Conservation (phyloP, 306 rosid species). For the Castanea mollissima region DNA sequence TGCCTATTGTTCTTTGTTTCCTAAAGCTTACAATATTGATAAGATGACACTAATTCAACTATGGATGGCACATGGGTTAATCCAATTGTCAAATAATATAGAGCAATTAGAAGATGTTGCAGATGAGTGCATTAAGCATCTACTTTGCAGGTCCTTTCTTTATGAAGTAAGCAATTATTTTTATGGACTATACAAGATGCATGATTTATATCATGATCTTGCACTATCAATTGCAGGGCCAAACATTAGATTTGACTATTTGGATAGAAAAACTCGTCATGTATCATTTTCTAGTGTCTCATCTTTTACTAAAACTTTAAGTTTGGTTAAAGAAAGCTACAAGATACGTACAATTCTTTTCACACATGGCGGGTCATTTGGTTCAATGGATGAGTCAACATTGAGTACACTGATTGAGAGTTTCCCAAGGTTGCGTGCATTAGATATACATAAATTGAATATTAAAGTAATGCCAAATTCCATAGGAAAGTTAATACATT, state of each 20-base stretch:
- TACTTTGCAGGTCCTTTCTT: constrained; percentile 34
- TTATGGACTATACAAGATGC: constrained; percentile 15
- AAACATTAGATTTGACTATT: neutral
- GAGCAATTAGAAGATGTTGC: constrained; percentile 34
- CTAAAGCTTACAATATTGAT: constrained; percentile 24
- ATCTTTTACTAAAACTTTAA: neutral
- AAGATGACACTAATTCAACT: constrained; percentile 22
- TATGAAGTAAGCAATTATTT: constrained; percentile 3
- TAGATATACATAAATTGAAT: neutral
- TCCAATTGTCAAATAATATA: neutral
- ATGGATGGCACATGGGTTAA: constrained; percentile 47
- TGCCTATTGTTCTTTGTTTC: constrained; percentile 40
- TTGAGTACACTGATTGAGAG: neutral
- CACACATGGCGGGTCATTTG: accelerated
- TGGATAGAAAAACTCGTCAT: neutral
- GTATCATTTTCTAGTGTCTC: neutral
- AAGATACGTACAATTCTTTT: constrained; percentile 5
- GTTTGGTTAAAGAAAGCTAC: neutral
- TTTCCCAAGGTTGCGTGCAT: constrained; percentile 14
- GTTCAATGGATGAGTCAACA: neutral
- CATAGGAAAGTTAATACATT: constrained; percentile 22
- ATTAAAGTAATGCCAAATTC: neutral
- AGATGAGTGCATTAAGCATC: constrained; percentile 25
- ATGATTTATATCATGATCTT: constrained; percentile 40
- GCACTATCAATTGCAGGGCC: constrained; percentile 17